Conservation (phyloP, 345 rosid genomes). For the Acer yangbiense region DNA sequence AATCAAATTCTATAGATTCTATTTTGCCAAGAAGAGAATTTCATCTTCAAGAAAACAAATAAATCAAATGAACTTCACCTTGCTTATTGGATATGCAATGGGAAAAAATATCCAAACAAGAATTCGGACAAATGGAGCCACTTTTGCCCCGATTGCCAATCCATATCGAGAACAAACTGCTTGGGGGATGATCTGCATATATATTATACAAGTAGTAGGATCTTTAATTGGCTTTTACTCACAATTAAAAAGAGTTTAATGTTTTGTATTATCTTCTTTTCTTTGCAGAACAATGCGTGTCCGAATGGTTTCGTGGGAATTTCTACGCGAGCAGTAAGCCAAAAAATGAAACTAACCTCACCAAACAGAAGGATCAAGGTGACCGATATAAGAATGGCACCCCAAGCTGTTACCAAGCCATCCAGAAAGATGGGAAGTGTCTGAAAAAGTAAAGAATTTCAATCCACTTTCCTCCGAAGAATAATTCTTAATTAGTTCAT, state of each 20-base stretch:
- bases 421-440: slow-evolving; percentile 75
- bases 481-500: neutral
- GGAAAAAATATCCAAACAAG: slow-evolving; percentile 67
- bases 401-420: slow-evolving; percentile 55
- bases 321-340: too few species aligned
- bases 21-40: neutral
- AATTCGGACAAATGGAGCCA: slow-evolving; percentile 54
- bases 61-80: slow-evolving; percentile 36
- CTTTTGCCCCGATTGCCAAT: slow-evolving; percentile 56
- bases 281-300: too few species aligned
- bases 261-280: too few species aligned
- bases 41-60: neutral
- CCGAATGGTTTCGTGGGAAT: too few species aligned
- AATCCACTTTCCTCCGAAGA: neutral
- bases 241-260: too few species aligned
- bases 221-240: neutral
- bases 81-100: slow-evolving; percentile 73
- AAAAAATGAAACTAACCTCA: slow-evolving; percentile 45
- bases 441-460: slow-evolving; percentile 26
- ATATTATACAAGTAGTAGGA: neutral
- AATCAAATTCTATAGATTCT: neutral
- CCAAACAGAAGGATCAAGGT: slow-evolving; percentile 63
- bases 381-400: slow-evolving; percentile 64
- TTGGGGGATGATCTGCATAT: slow-evolving; percentile 58
- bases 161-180: slow-evolving; percentile 66